Base-by-base conservation (phyloP, 441 rosid species). In the Raphanus hybrid region DNA sequence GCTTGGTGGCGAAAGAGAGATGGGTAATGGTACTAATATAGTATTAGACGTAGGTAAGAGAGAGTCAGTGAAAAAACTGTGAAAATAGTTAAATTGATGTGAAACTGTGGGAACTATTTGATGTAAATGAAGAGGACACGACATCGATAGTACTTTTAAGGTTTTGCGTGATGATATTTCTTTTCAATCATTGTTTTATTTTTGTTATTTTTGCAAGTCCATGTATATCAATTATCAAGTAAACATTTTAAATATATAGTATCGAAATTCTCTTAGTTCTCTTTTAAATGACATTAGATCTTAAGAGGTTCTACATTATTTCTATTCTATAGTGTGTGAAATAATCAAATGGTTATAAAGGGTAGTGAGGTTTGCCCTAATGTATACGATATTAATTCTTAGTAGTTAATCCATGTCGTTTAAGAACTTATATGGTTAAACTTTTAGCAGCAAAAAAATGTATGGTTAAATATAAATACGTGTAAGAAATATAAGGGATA, bases 111-210 rank as follows among this genome's bases (percentile, higher is more conserved):
- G 85, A 82, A 80, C 82, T 81, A 82, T 83, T 81, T 82, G 85
- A 82, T 75, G 75, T 66, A 58, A 29, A 58, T 74, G 79, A 80
- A 81, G 70, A 78, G 59, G 55, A 69, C 75, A 72, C 65, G 79
- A 80, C 81, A 78, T 81, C 86, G 78, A 74, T 75, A 75, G 82
- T 86, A 76, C 85, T 84, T 82, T 81, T 75, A 83, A 85, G 91
- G 85, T 85, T 85, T 89, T 87, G 90, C 87, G 89, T 85, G 87
- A 81, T 81, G 84, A 80, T 74, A 82, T 80, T 43, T 69, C 71
- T 71, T 74, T 16, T 87, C 82, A 82, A 77, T 82, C 86, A 87
- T 85, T 83, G 67, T 77, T 77, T 84, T 78, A 60, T 16, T 52
- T n/a, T n/a, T 61, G 20, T 55, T 37, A 70, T 29, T 62, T 43